Percentiles rank a stretch among this genome's conserved stretches.
These are phyloP conservation scores for Musa troglodytarum DNA, from an alignment of 176 grass and related monocot species.

Conservation along the genomic window DNA sequence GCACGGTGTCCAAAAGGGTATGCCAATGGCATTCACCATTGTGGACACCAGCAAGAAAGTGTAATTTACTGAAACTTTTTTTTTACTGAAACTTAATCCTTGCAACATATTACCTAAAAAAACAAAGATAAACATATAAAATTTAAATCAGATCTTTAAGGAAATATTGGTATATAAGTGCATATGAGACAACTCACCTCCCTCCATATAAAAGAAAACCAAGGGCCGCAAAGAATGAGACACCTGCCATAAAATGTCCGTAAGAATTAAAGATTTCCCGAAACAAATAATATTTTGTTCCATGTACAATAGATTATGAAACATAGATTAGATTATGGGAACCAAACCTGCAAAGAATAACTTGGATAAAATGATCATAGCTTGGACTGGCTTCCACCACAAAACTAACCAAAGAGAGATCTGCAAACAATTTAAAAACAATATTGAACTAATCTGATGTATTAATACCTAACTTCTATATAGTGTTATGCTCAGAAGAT, in stretches of 20 bases:
- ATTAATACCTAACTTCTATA: no score
- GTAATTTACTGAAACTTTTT: no score
- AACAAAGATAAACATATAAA: no score
- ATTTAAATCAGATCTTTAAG: no score
- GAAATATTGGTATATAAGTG: no score
- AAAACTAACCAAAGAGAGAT: conserved; percentile 4
- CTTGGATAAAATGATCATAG: conserved; percentile 1
- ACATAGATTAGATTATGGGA: neutral
- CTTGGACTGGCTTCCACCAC: conserved; percentile 8
- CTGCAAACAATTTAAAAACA: conserved; percentile 1
- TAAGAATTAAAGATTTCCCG: neutral
- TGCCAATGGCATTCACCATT: neutral
- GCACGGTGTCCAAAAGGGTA: neutral
- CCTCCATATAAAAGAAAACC: conserved; percentile 10
- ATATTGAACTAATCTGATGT: no score
- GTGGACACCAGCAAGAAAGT: no score
- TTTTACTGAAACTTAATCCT: no score
- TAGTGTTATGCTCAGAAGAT: no score
- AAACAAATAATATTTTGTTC: neutral
- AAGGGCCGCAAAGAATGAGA: neutral
- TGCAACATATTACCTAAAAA: no score
- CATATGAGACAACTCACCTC: neutral
- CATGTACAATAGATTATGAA: neutral
- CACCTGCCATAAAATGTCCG: neutral
- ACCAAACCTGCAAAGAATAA: conserved; percentile 12